phyloP scores from a whole-genome alignment of 306 rosid species.

The Neltuma alba region DNA sequence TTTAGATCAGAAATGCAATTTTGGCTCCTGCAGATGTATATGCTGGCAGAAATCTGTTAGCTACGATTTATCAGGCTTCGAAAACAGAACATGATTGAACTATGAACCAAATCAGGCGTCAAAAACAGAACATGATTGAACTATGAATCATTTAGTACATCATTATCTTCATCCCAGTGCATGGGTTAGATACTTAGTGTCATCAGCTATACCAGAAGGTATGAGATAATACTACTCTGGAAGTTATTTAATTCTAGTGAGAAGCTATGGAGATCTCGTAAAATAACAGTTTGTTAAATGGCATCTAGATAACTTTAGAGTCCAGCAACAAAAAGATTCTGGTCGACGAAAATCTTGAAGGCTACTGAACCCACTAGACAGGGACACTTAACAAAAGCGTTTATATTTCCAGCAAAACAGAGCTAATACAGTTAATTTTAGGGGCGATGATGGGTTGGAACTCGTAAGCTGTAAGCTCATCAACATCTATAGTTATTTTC shows the following conservation, averaged over 20 bases:
- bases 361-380: slow-evolving; percentile 5
- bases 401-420: background rate
- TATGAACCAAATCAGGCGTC: no score
- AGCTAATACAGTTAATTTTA: background rate
- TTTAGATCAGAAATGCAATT: background rate
- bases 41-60: background rate
- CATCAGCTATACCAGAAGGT: background rate
- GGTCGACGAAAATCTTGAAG: background rate
- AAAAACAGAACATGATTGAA: no score
- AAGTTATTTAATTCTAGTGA: background rate
- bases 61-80: background rate
- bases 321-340: slow-evolving; percentile 19
- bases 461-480: background rate
- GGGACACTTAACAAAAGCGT: background rate
- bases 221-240: background rate
- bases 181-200: background rate
- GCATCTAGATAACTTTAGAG: slow-evolving; percentile 12
- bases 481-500: background rate
- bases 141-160: background rate
- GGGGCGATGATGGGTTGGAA: background rate
- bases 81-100: background rate
- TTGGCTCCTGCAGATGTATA: background rate
- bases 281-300: no score
- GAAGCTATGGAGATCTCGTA: background rate
- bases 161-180: background rate